Base-by-base conservation (phyloP, 768 basidiomycete genomes). In the Pisolithus sp. region DNA sequence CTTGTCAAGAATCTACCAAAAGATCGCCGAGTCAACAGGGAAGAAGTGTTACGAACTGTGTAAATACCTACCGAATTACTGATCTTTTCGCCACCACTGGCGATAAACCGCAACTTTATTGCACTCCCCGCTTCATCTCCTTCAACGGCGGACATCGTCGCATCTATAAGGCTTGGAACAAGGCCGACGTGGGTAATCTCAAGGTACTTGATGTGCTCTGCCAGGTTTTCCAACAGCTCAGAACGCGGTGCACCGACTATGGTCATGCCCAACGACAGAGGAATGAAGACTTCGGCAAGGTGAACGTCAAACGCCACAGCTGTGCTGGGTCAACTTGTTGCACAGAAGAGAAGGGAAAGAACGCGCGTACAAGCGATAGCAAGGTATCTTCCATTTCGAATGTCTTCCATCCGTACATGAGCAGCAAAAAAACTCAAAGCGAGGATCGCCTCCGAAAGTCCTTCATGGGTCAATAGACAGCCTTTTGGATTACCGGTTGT, bases 281-380 rank as follows among this genome's bases (percentile, higher is more conserved):
- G 62, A 13, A 73, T 61, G 43, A 77, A 59, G 26, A 73, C 71
- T 57, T 79, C 77, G 5, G 68, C 67, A 26, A 79, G 44, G 59
- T 79, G 77, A 0, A 79, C 77, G 50, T 79, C 77, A 55, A 79
- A 79, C 10, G 77, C 77, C 46, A 77, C 71, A 15, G 78, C 78
- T 79, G 53, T 13, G 26, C 28, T n/a, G 18, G 17, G 8, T 36
- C 30, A 50, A 53, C 42, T 34, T 23, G 7, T 15, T 7, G 18
- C 38, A 26, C 36, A 10, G 23, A 6, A 6, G 26, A 26, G 43
- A 37, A 50, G 15, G 43, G 5, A 24, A 17, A 23, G 18, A 39
- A 46, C 31, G 34, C 28, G 66, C 70, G 56, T 46, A 78, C 75
- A 79, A 37, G 76, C 77, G 36, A 76, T 62, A 15, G 70, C 74